These are phyloP conservation scores for Carex cristatella DNA, from an alignment of 176 grass and related monocot genomes.

Conservation along the genomic window DNA sequence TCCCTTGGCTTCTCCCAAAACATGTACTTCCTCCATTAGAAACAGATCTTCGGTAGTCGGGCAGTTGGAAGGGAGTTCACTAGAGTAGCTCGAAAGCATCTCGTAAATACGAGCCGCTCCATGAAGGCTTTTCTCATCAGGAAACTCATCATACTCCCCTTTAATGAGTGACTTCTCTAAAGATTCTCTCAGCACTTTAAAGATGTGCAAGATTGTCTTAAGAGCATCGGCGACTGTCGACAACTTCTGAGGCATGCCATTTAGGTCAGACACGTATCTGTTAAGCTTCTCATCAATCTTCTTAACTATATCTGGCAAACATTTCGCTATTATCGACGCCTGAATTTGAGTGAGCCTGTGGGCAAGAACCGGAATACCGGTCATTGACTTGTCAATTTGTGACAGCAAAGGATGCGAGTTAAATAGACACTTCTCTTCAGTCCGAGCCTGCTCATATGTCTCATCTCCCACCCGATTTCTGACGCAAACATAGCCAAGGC, in stretches of 20 bases:
- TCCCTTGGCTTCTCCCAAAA: conserved; percentile 8
- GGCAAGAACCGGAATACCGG: no score
- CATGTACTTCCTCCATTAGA: conserved; percentile 4
- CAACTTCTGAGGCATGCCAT: conserved; percentile 21
- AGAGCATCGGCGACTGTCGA: not conserved
- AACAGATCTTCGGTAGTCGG: not conserved
- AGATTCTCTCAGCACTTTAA: conserved; percentile 6
- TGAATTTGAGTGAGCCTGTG: no score
- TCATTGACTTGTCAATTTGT: not conserved
- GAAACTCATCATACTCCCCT: conserved; percentile 33
- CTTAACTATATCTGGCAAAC: no score
- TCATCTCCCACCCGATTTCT: conserved; percentile 27
- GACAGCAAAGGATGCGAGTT: conserved; percentile 12
- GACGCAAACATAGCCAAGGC: conserved; percentile 34
- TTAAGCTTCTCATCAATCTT: not conserved
- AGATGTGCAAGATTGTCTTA: not conserved
- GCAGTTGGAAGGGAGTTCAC: not conserved
- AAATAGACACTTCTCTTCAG: conserved; percentile 3
- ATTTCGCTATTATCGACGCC: no score
- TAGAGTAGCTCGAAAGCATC: not conserved
- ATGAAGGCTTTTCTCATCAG: conserved; percentile 10
- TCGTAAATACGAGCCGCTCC: conserved; percentile 8
- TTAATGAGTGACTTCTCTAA: conserved; percentile 16
- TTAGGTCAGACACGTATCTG: not conserved
- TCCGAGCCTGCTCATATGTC: conserved; percentile 25